A percentile compares a stretch with the other conserved stretches of the same genome.
Conservation (phyloP, 169 alveolate species). For the Plasmodium ovale region DNA sequence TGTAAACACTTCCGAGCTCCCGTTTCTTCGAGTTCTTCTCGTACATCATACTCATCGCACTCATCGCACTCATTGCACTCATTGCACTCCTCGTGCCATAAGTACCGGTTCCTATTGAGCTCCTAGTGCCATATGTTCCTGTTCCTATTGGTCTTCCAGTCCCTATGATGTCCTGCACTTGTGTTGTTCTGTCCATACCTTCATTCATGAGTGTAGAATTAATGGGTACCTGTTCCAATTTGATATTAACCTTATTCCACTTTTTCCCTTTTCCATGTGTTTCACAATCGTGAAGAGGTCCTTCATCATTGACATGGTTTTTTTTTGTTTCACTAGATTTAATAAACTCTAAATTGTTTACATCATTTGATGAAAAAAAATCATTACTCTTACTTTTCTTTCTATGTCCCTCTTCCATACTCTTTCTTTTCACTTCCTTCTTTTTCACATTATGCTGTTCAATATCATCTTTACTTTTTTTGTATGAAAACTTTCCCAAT, state of each 20-base stretch:
- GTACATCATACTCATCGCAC: too few species aligned
- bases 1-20: too few species aligned
- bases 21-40: too few species aligned
- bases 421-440: conserved; percentile 6
- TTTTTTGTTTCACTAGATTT: conserved; percentile 9
- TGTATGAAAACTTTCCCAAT: neutral
- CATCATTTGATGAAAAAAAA: conserved; percentile 24
- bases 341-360: neutral
- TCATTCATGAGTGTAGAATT: too few species aligned
- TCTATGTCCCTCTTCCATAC: neutral
- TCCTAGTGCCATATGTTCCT: too few species aligned
- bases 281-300: neutral
- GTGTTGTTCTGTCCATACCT: too few species aligned
- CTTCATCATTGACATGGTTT: neutral
- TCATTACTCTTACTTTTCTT: conserved; percentile 8
- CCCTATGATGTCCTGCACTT: too few species aligned
- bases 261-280: neutral
- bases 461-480: conserved; percentile 1
- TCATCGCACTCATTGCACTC: too few species aligned
- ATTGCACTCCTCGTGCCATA: too few species aligned
- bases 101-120: too few species aligned
- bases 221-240: neutral
- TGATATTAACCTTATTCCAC: neutral
- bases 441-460: neutral
- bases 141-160: too few species aligned